Evolutionary conservation across 805 yeast genomes (phyloP).

Genomic region (Candida stauntonica): DNA sequence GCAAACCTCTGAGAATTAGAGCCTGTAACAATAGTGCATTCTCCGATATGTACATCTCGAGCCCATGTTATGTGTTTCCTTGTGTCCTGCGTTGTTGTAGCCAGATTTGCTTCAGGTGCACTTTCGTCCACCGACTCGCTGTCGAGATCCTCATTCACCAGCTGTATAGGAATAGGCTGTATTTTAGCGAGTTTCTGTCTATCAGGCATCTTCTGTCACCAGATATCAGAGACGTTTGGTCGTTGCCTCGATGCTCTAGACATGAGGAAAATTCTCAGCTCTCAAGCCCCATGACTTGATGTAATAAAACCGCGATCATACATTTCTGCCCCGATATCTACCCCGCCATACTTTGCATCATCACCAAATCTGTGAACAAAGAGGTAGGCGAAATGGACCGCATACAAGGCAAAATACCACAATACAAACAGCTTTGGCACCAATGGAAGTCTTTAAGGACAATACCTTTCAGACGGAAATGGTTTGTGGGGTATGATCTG

Average conservation of each 20-base stretch:
- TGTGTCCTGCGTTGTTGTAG: neutral
- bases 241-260: no score
- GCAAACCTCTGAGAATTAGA: slow-evolving; percentile 37
- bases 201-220: slow-evolving; percentile 2
- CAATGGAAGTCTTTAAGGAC: slow-evolving; percentile 56
- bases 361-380: no score
- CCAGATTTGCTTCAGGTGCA: neutral
- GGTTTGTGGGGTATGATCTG: slow-evolving; percentile 68
- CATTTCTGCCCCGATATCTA: no score
- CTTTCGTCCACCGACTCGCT: slow-evolving; percentile 7
- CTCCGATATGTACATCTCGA: slow-evolving; percentile 32
- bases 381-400: slow-evolving; percentile 39
- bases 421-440: slow-evolving; percentile 45
- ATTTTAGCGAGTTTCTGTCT: slow-evolving; percentile 20
- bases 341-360: no score
- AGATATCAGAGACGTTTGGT: no score
- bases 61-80: slow-evolving; percentile 31
- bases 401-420: slow-evolving; percentile 43
- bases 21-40: slow-evolving; percentile 37
- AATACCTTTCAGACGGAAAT: slow-evolving; percentile 65
- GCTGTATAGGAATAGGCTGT: slow-evolving; percentile 38
- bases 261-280: no score
- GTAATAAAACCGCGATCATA: no score
- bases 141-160: slow-evolving; percentile 31
- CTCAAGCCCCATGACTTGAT: no score